Conservation (phyloP, 225 moss, liverwort and hornwort genomes). For the Pseudisothecium myosuroides region DNA sequence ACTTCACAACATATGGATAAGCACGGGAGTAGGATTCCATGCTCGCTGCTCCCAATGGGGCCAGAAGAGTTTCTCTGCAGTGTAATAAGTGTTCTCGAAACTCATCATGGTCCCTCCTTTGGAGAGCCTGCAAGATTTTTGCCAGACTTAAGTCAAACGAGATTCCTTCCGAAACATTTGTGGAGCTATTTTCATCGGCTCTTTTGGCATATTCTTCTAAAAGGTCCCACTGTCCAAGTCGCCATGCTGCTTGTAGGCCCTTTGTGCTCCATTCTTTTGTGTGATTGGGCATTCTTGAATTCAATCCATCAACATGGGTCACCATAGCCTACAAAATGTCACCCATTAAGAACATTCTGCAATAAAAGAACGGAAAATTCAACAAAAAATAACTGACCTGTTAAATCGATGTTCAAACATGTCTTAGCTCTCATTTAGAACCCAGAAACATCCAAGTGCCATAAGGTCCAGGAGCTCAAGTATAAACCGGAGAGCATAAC, state of each 20-base stretch:
- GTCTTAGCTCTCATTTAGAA: neutral
- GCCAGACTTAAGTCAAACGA: slow-evolving; percentile 88
- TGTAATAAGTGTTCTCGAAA: slow-evolving; percentile 61
- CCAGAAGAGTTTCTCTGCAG: slow-evolving; percentile 75
- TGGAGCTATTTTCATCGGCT: slow-evolving; percentile 51
- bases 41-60: slow-evolving; percentile 93
- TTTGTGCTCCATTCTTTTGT: slow-evolving; percentile 87
- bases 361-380: neutral
- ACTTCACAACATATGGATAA: slow-evolving; percentile 92
- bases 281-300: slow-evolving; percentile 78
- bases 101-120: slow-evolving; percentile 50
- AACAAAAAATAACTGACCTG: neutral
- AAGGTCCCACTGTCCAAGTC: slow-evolving; percentile 98
- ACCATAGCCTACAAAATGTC: slow-evolving; percentile 64
- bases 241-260: slow-evolving; percentile 96
- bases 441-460: neutral
- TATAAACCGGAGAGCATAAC: neutral
- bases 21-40: slow-evolving; percentile 99
- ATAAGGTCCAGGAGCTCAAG: neutral
- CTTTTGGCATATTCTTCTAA: slow-evolving; percentile 80
- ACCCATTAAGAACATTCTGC: neutral
- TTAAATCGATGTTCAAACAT: neutral
- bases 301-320: slow-evolving; percentile 90
- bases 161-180: slow-evolving; percentile 33
- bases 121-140: slow-evolving; percentile 81